Base-by-base conservation (phyloP, 345 rosid genomes). In the Acer negundo region DNA sequence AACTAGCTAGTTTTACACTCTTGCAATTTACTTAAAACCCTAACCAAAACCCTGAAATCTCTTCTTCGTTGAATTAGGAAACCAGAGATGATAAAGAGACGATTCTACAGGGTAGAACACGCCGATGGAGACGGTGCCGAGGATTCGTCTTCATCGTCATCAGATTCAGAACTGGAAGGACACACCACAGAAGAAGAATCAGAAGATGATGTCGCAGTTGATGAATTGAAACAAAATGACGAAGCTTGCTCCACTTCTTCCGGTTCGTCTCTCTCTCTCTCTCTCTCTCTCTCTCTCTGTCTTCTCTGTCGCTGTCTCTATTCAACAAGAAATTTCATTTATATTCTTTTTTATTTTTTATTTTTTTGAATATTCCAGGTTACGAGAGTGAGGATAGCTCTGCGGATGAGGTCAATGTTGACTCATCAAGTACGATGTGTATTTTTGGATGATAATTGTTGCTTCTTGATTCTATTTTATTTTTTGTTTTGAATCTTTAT, bases 101-200 rank as follows among this genome's bases (percentile, higher is more conserved):
- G 92, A 70, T 93, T 88, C 80, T 95, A 86, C 79, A 93, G 80
- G 84, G 82, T 81, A 72, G 98, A 95, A 62, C 95, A 88, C 73
- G 97, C 87, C 69, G 98, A 90, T 68, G 80, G 77, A 73, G 89
- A 93, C 10, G 86, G 89, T 9, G 92, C 79, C 59, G 89, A 97
- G 3, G 92, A 90, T 69, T 90, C 92, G 1, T 92, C 92, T 72
- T 89, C 93, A 13, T 89, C 95, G 7, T 91, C 88, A 6, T 89
- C 97, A n/a, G 97, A 90, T 53, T 85, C 84, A n/a, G 81, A 81
- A 64, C 70, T 70, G n/a, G 86, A 87, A 62, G 77, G 74, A 71
- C 80, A 74, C 53, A 80, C 82, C 0, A 40, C 80, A 13, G 83
- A 81, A 46, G 81, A 70, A 42, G 90, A 61, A 35, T 88, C 93